These are phyloP conservation scores for Helotiales sp. DNA, from an alignment of 2,329 filamentous ascomycete genomes.

Conservation along the genomic window DNA sequence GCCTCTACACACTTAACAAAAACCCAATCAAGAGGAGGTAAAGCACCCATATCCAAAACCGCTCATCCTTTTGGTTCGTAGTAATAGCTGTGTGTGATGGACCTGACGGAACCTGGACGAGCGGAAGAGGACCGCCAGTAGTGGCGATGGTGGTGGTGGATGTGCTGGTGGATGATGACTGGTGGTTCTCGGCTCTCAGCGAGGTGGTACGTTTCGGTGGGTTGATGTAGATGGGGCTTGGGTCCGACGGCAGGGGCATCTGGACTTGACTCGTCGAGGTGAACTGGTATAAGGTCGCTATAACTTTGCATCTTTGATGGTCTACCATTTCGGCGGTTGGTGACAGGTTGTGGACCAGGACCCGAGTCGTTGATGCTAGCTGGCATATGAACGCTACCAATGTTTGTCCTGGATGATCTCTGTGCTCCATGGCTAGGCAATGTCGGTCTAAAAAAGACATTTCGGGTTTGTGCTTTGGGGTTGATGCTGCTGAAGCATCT, in stretches of 20 bases:
- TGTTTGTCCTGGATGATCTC: constrained; percentile 23
- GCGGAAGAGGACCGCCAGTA: constrained; percentile 47
- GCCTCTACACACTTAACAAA: too few species aligned
- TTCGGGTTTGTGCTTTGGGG: neutral
- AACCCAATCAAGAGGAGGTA: too few species aligned
- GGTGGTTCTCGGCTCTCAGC: constrained; percentile 15
- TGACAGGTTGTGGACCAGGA: constrained; percentile 19
- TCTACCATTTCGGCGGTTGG: constrained; percentile 17
- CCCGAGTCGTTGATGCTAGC: constrained; percentile 36
- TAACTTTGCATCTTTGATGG: constrained; percentile 30
- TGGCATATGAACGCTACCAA: constrained; percentile 42
- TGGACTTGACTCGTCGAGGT: constrained; percentile 34
- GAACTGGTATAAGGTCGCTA: constrained; percentile 42
- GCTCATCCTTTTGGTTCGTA: too few species aligned
- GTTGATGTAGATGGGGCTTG: constrained; percentile 24
- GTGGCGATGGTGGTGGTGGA: constrained; percentile 63
- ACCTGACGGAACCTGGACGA: constrained; percentile 6
- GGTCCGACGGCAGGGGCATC: constrained; percentile 31
- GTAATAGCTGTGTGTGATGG: constrained; percentile 16
- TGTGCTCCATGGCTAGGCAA: constrained; percentile 7
- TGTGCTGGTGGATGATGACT: constrained; percentile 50
- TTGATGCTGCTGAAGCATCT: neutral
- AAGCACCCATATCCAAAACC: too few species aligned
- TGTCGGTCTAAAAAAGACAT: constrained; percentile 41
- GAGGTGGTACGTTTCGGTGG: constrained; percentile 19